Evolutionary conservation across 2,329 filamentous ascomycete species (phyloP).

Genomic region (Fusarium guadeloupense): DNA sequence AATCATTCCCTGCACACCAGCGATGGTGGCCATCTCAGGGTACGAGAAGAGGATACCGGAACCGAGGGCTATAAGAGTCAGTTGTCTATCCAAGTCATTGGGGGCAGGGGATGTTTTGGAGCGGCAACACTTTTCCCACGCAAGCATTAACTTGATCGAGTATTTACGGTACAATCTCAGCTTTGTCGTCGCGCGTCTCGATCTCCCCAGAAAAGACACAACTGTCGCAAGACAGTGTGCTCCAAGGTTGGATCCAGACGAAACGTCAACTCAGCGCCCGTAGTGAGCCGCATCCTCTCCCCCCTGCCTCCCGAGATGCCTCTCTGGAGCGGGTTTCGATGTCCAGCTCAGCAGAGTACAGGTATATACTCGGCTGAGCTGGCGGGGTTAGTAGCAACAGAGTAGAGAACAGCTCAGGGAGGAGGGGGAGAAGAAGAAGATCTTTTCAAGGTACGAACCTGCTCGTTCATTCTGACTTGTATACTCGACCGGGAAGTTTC

Average conservation of each 20-base stretch:
- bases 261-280: constrained; percentile 76
- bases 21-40: constrained; percentile 80
- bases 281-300: constrained; percentile 76
- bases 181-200: constrained; percentile 64
- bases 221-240: background rate
- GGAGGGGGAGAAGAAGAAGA: constrained; percentile 47
- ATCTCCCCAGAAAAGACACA: constrained; percentile 50
- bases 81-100: constrained; percentile 43
- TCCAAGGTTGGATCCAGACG: constrained; percentile 61
- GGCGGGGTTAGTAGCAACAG: constrained; percentile 42
- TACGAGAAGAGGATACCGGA: constrained; percentile 87
- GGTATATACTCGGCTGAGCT: constrained; percentile 3
- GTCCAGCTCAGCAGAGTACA: background rate
- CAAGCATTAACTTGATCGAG: constrained; percentile 99
- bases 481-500: constrained; percentile 31
- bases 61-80: constrained; percentile 74
- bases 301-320: constrained; percentile 43
- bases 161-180: constrained; percentile 95
- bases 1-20: constrained; percentile 80
- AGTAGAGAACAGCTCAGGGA: constrained; percentile 37
- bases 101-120: constrained; percentile 56
- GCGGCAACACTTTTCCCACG: constrained; percentile 98
- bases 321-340: constrained; percentile 37
- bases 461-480: constrained; percentile 42
- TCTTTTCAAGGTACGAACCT: constrained; percentile 58